Conservation (phyloP, 2,329 filamentous ascomycete species). For the Colletotrichum musae region DNA sequence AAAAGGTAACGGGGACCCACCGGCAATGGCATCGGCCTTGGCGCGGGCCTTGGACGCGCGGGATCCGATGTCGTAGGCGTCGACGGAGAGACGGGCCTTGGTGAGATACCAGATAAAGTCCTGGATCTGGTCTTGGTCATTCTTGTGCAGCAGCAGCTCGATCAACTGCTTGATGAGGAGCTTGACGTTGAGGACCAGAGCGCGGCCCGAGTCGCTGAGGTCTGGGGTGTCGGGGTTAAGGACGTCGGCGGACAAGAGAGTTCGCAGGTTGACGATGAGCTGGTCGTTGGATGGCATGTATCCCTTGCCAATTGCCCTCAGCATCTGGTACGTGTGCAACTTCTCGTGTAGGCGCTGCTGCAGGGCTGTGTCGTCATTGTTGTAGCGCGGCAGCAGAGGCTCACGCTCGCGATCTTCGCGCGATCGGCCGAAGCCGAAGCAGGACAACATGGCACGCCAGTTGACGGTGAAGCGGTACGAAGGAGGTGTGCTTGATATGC, state of each 20-base stretch:
- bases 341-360: constrained; percentile 88
- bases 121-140: constrained; percentile 86
- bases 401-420: constrained; percentile 74
- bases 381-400: constrained; percentile 86
- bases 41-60: constrained; percentile 74
- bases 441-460: constrained; percentile 67
- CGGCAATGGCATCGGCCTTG: constrained; percentile 79
- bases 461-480: constrained; percentile 13
- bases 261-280: constrained; percentile 82
- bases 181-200: constrained; percentile 79
- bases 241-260: constrained; percentile 82
- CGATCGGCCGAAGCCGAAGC: constrained; percentile 71
- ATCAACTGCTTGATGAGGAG: constrained; percentile 86
- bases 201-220: constrained; percentile 82
- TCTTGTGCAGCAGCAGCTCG: constrained; percentile 86
- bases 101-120: constrained; percentile 90
- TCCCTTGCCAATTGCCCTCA: constrained; percentile 83
- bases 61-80: constrained; percentile 74
- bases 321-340: constrained; percentile 93
- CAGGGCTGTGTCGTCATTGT: constrained; percentile 82
- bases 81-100: constrained; percentile 79
- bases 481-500: constrained; percentile 18
- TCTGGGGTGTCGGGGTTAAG: constrained; percentile 81
- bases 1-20: constrained; percentile 56
- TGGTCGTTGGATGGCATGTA: constrained; percentile 96